Evolutionary conservation across 73 alveolate genomes (phyloP).

Genomic region (Tetrahymena elliotti): DNA sequence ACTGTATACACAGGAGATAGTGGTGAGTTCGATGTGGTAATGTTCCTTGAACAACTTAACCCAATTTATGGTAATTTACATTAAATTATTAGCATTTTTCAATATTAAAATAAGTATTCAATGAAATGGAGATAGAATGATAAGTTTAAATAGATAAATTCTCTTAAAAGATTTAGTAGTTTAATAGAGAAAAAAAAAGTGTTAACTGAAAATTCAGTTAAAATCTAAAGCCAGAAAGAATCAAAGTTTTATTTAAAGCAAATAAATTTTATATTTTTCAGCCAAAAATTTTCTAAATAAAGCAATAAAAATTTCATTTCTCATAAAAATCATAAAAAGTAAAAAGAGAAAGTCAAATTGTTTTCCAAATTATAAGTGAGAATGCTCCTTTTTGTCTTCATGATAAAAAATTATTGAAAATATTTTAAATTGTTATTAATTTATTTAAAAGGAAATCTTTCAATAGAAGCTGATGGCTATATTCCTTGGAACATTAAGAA

Average conservation of each 20-base stretch:
- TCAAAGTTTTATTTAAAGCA: background rate
- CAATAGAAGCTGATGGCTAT: background rate
- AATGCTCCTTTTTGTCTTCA: too few species aligned
- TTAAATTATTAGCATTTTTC: background rate
- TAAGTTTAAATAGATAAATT: too few species aligned
- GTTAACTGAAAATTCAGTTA: background rate
- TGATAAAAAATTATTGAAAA: too few species aligned
- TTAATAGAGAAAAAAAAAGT: too few species aligned
- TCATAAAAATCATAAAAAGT: too few species aligned
- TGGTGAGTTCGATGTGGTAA: background rate
- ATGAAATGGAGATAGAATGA: too few species aligned
- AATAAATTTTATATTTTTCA: too few species aligned
- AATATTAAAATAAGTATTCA: too few species aligned
- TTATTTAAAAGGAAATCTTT: background rate
- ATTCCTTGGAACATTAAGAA: background rate
- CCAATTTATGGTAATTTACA: background rate
- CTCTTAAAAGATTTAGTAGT: too few species aligned
- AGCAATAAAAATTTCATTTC: background rate
- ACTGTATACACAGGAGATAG: background rate
- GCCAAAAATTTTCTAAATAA: background rate
- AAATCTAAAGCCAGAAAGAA: background rate
- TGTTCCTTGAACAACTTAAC: background rate
- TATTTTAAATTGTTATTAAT: too few species aligned
- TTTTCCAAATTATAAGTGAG: too few species aligned
- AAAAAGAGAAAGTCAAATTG: too few species aligned